Evolutionary conservation across 2,329 filamentous ascomycete genomes (phyloP), one percentile per base, ranked within the genome.

Genomic region (Fusarium irregulare): DNA sequence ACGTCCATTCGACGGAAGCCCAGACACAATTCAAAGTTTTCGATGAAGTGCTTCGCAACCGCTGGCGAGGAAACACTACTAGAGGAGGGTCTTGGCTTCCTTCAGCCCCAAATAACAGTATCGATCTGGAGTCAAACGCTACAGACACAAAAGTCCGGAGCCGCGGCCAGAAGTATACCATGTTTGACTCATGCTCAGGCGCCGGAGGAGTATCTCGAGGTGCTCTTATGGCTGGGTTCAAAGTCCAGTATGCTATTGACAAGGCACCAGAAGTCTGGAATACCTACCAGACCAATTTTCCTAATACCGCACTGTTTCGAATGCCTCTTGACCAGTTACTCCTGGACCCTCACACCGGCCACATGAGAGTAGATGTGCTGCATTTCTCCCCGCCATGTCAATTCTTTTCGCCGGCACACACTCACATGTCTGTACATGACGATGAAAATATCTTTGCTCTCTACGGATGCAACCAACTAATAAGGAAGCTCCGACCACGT

Each of bases 351-450:
- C 75, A 78, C 4, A 68, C 55, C 11, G 21, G 54, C 11, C 60
- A 71, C 12, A 74, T 84, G 11, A 81, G 82, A 6, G 86, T 91
- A 0, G 92, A 96, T 70, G 81, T 95, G 3, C 80, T 93, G 0
- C 93, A 97, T 68, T 79, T 94, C 0, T 93, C 91, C 0, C 92
- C 92, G 0, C 93, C 93, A 0, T 97, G 93, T 59, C 92, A 95
- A 71, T 88, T 86, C 4, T 94, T 90, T 76, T 94, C 92, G 0
- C 88, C 89, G 0, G 91, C 90, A 0, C 90, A 97, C 63, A 94
- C 92, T 0, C 81, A 81, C 9, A 84, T 89, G 23, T 90, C 94
- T 47, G 88, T 80, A 2, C 85, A 91, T 25, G 92, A 97, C 66
- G 91, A 92, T 2, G 83, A 80, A 1, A 96, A 97, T 70, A 88